Conservation (phyloP, 768 basidiomycete genomes). For the Tulasnella sp. region DNA sequence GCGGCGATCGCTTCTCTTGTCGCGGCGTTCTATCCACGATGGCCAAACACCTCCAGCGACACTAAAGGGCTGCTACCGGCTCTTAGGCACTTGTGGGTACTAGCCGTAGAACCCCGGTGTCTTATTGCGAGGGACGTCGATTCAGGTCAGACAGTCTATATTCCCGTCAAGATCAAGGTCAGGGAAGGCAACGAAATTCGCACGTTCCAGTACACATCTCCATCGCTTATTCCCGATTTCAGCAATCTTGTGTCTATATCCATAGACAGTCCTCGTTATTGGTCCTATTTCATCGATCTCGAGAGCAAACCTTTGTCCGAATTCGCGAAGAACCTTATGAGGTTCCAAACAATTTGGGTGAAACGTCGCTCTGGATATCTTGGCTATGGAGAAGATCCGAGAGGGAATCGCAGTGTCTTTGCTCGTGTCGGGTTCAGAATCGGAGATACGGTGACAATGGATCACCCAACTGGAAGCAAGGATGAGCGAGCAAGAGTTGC, state of each 20-base stretch:
- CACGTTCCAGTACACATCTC: conserved; percentile 74
- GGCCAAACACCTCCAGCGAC: conserved; percentile 63
- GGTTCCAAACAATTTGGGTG: conserved; percentile 75
- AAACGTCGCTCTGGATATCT: conserved; percentile 87
- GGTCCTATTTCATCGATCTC: conserved; percentile 73
- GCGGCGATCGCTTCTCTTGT: conserved; percentile 84
- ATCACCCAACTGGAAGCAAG: conserved; percentile 58
- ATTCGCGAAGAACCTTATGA: conserved; percentile 49
- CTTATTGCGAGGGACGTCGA: conserved; percentile 87
- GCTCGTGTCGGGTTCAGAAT: conserved; percentile 75
- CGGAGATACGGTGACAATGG: conserved; percentile 72
- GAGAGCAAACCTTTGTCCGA: conserved; percentile 32
- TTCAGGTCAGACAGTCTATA: conserved; percentile 76
- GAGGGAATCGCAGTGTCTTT: conserved; percentile 83
- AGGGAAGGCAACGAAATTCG: conserved; percentile 45
- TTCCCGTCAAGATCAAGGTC: conserved; percentile 80
- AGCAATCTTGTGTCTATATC: conserved; percentile 67
- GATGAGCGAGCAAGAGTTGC: conserved; percentile 54
- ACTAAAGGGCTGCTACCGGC: conserved; percentile 88
- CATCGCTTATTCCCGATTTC: conserved; percentile 84
- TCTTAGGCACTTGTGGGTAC: conserved; percentile 87
- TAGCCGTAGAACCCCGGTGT: conserved; percentile 90
- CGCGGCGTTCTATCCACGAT: conserved; percentile 84
- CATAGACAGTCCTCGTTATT: conserved; percentile 90
- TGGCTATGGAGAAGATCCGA: conserved; percentile 86